Evolutionary conservation across 1,284 basidiomycete genomes (phyloP).

Genomic region (Ustilago cynodontis): DNA sequence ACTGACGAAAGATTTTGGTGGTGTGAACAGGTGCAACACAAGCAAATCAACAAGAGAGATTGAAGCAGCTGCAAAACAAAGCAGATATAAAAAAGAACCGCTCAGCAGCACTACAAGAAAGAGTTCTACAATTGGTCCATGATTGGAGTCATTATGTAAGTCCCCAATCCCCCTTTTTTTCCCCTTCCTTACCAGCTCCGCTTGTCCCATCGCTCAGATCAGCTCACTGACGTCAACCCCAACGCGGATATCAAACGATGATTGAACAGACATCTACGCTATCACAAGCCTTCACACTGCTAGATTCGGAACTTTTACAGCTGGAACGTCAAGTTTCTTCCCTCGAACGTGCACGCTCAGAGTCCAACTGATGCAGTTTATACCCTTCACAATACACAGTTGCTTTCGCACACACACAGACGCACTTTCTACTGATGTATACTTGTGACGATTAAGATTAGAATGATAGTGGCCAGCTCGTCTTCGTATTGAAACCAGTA

Average conservation of each 20-base stretch:
- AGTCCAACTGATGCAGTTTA: too few species aligned
- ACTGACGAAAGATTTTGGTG: neutral
- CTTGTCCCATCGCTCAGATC: neutral
- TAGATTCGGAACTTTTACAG: constrained; percentile 11
- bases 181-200: too few species aligned
- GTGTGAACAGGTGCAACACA: neutral
- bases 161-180: neutral
- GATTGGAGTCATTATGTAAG: constrained; percentile 21
- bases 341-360: neutral
- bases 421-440: too few species aligned
- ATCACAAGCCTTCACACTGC: constrained; percentile 14
- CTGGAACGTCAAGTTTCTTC: neutral
- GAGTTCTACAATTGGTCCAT: neutral
- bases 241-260: neutral
- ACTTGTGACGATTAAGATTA: too few species aligned
- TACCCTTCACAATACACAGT: neutral
- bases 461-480: too few species aligned
- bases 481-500: too few species aligned
- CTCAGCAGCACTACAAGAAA: neutral
- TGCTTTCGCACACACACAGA: too few species aligned
- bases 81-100: neutral
- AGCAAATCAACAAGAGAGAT: neutral
- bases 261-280: constrained; percentile 15
- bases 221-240: neutral
- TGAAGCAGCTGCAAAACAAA: neutral